phyloP scores from a whole-genome alignment of 257 asterid species.

The Solanum dulcamara region DNA sequence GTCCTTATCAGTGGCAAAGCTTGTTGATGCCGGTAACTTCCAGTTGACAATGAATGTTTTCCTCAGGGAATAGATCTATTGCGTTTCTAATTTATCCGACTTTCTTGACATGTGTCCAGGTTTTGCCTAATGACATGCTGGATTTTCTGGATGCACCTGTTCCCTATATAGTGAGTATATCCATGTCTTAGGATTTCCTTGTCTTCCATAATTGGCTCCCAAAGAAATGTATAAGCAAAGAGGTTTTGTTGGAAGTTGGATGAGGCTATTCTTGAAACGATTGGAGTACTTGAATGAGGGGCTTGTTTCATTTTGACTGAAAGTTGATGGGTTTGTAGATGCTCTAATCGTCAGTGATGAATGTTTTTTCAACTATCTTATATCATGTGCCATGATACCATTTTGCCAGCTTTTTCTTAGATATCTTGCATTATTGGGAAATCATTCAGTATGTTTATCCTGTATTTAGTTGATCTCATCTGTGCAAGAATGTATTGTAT shows the following conservation, averaged over 20 bases:
- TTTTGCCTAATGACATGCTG: conserved; percentile 96
- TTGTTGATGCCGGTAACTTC: conserved; percentile 80
- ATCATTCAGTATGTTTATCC: neutral
- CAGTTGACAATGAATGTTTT: neutral
- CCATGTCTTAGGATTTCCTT: neutral
- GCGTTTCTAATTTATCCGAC: conserved; percentile 1
- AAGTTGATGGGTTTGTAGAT: neutral
- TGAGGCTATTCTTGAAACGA: neutral
- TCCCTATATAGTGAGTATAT: conserved; percentile 81
- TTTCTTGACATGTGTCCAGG: conserved; percentile 35
- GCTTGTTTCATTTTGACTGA: neutral
- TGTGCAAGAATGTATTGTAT: neutral
- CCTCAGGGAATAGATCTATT: neutral
- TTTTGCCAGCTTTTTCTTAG: neutral
- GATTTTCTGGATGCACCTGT: conserved; percentile 99
- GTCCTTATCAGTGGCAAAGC: conserved; percentile 99
- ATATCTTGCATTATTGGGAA: neutral
- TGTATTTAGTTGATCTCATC: neutral
- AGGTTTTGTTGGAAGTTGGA: neutral
- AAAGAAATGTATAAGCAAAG: neutral
- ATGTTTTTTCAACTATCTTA: neutral
- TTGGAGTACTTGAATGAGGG: neutral
- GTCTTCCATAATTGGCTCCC: neutral
- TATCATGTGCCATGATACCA: neutral
- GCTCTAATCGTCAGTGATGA: neutral